Evolutionary conservation across 1,139 yeast genomes (phyloP), one percentile per base, ranked within the genome.

Genomic region (Kodamaea suecica): DNA sequence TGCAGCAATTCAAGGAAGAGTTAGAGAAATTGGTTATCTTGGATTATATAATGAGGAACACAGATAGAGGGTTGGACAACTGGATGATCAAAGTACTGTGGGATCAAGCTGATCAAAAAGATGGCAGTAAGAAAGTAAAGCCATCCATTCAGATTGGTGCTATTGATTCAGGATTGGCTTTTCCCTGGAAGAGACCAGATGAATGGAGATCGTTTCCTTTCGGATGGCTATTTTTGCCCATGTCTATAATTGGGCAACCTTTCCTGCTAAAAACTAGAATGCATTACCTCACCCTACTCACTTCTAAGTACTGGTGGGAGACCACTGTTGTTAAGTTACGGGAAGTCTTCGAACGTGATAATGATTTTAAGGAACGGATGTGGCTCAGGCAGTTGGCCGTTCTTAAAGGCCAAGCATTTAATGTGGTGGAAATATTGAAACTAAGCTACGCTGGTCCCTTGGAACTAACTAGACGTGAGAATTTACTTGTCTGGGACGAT

Each of bases 121-220:
- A 50, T 45, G 23, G 29, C 48, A 37, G n/a, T n/a, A n/a, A n/a
- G n/a, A n/a, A n/a, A n/a, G n/a, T n/a, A n/a, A 45, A 44, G 17
- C 82, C 84, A 0, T 42, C 40, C 0, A 44, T 83, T n/a, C 68
- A 62, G 34, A 66, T 83, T 14, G 88, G 87, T 2, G 92, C 92
- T 0, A 83, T 83, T 34, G 92, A 83, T 49, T 80, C 86, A 3
- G 90, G 90, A 0, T 62, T 83, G 20, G 73, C 90, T 0, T 82
- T 80, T 47, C 92, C 92, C 4, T 83, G 90, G 90, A 83, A 83
- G 48, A 86, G 81, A 45, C 92, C 92, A 0, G 85, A 83, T 53
- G 88, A 81, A 49, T 82, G 90, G 88, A 60, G 92, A 36, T 79
- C 86, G 1, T 83, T 80, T 46, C 92, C 92, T 0, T 83, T 75